phyloP scores from a whole-genome alignment of 495 filamentous ascomycete species.

The Trichocladium antarcticum region DNA sequence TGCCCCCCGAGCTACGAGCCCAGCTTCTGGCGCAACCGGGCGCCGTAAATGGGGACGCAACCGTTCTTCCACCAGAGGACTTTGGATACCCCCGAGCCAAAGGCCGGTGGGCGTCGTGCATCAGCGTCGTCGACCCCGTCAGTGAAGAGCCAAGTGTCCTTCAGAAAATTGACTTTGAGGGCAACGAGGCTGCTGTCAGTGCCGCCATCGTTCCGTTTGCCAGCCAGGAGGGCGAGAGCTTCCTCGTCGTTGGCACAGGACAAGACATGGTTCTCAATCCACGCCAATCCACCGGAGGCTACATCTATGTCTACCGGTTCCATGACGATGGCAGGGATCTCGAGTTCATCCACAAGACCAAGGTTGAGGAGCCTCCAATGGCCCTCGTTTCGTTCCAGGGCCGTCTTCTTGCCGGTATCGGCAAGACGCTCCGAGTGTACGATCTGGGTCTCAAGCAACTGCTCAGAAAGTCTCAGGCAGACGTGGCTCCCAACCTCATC shows the following conservation, averaged over 20 bases:
- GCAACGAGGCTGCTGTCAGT: conserved; percentile 88
- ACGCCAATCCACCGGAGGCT: conserved; percentile 62
- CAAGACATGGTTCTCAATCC: conserved; percentile 77
- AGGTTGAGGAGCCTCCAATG: conserved; percentile 74
- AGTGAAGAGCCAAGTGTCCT: conserved; percentile 49
- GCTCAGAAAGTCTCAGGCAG: conserved; percentile 59
- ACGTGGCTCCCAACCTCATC: conserved; percentile 59
- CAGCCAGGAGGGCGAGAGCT: conserved; percentile 77
- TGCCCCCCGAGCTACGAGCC: conserved; percentile 61
- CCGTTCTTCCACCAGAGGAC: conserved; percentile 61
- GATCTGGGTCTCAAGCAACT: conserved; percentile 86
- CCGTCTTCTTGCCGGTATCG: conserved; percentile 72
- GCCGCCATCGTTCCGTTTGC: conserved; percentile 73
- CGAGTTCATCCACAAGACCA: conserved; percentile 94
- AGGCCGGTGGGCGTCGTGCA: conserved; percentile 90
- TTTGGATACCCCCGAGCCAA: conserved; percentile 79
- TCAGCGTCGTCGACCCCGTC: conserved; percentile 79
- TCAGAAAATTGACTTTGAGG: conserved; percentile 64
- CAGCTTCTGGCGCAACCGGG: conserved; percentile 44
- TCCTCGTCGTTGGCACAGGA: conserved; percentile 84
- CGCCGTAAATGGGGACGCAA: conserved; percentile 35
- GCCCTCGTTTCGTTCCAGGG: conserved; percentile 90
- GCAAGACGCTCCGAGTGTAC: conserved; percentile 70
- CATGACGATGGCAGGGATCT: conserved; percentile 72
- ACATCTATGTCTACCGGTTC: conserved; percentile 89